Base-by-base conservation (phyloP, 1,284 basidiomycete genomes). In the Pulveroboletus sp. region DNA sequence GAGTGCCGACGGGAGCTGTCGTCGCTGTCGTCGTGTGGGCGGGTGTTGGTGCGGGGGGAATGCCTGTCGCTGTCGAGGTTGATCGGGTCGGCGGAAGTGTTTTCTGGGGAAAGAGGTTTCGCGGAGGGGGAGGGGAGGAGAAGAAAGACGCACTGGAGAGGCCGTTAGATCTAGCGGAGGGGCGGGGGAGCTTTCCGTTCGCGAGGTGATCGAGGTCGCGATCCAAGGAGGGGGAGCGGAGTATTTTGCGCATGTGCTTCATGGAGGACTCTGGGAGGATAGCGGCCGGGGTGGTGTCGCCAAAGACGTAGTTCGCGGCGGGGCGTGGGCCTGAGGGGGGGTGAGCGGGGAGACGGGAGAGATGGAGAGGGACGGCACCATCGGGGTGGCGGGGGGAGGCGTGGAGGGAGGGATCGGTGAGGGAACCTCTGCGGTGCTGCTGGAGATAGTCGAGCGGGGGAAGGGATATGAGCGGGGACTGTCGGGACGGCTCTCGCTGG, bases 341-440 rank as follows among this genome's bases (percentile, higher is more conserved):
- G 42, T 51, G 64, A 65, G 44, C 19, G n/a, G 15, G 4, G 0
- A 3, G 21, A 9, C 54, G 44, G 29, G 36, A 21, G 1, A 32
- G 46, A 10, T 24, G 33, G 21, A 8, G 24, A 37, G 44, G 44
- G 37, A 55, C 26, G n/a, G 37, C 44, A 66, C 58, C 63, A 56
- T 48, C 47, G 6, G 35, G 21, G 37, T 48, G 51, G 53, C 53
- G 62, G 37, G 56, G 65, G 37, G 74, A 66, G 17, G 81, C 82
- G 72, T 89, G 87, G 52, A 90, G 77, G 47, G 84, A 84, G 4
- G 88, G 89, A 74, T 91, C 89, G 19, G 89, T 89, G 66, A 90
- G 85, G 3, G 89, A 91, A 55, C 87, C 87, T 58, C 88, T 76
- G 29, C 89, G 82, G 65, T 90, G 89, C 57, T 81, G 87, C 71